A percentile compares a stretch with the other conserved stretches of the same genome.
Evolutionary conservation across 1,284 basidiomycete genomes (phyloP).

Genomic region (Cutaneotrichosporon arboriforme): DNA sequence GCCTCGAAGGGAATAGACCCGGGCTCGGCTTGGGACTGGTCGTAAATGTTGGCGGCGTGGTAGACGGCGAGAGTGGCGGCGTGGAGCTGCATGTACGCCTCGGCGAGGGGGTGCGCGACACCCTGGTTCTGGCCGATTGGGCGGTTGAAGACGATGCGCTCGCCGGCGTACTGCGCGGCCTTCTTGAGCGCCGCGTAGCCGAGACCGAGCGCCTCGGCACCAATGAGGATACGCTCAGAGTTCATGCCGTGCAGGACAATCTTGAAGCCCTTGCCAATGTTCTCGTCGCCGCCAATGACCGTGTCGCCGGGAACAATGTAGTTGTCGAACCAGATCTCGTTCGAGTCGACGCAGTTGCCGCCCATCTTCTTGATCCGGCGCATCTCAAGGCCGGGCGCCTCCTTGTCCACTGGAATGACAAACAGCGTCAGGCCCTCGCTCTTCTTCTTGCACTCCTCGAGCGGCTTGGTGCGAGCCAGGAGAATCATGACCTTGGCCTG

Average conservation of each 20-base stretch:
- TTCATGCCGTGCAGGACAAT: slow-evolving; percentile 41
- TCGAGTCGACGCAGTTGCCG: slow-evolving; percentile 16
- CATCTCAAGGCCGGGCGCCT: slow-evolving; percentile 10
- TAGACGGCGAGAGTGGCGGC: slow-evolving; percentile 12
- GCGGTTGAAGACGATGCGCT: slow-evolving; percentile 19
- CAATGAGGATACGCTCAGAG: slow-evolving; percentile 49
- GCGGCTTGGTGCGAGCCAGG: slow-evolving; percentile 19
- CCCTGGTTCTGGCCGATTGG: slow-evolving; percentile 20
- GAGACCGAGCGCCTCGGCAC: slow-evolving; percentile 48
- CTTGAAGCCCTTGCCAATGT: slow-evolving; percentile 47
- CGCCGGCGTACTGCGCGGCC: slow-evolving; percentile 12
- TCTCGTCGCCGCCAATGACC: slow-evolving; percentile 12
- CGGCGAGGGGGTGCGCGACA: slow-evolving; percentile 21
- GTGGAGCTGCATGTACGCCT: slow-evolving; percentile 20
- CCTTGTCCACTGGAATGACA: slow-evolving; percentile 18
- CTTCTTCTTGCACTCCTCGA: slow-evolving; percentile 18
- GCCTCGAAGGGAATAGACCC: slow-evolving; percentile 6
- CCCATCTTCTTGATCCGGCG: slow-evolving; percentile 14
- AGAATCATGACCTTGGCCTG: slow-evolving; percentile 24
- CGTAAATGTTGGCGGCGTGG: slow-evolving; percentile 19
- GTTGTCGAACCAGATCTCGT: slow-evolving; percentile 21
- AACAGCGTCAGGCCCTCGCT: slow-evolving; percentile 15
- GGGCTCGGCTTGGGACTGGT: slow-evolving; percentile 11
- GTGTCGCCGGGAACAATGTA: slow-evolving; percentile 12
- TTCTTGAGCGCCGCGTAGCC: slow-evolving; percentile 17